These are phyloP conservation scores for Nannizzia gypsea DNA, from an alignment of 2,329 filamentous ascomycete species.

Conservation along the genomic window DNA sequence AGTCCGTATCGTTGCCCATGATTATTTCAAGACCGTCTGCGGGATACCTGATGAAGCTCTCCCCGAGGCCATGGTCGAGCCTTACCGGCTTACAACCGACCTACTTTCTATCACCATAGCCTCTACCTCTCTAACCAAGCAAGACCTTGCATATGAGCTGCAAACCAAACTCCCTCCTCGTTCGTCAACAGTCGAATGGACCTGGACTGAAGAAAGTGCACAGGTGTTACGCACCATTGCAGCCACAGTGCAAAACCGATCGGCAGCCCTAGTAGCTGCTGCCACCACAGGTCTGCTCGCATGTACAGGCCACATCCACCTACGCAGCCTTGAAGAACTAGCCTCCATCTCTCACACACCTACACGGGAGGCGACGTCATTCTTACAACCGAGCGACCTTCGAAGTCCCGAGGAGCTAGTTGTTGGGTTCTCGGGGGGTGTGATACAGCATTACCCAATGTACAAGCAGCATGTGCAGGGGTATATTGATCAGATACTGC, in stretches of 20 bases:
- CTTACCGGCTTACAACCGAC: conserved; percentile 53
- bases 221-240: conserved; percentile 50
- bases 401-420: conserved; percentile 46
- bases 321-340: conserved; percentile 19
- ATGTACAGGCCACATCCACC: conserved; percentile 51
- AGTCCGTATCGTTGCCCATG: conserved; percentile 53
- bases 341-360: not conserved
- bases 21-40: conserved; percentile 43
- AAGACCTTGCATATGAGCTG: conserved; percentile 33
- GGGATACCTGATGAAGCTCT: conserved; percentile 33
- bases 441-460: conserved; percentile 62
- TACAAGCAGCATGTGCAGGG: conserved; percentile 55
- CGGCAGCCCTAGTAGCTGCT: conserved; percentile 58
- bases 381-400: not conserved
- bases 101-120: conserved; percentile 57
- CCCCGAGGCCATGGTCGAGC: conserved; percentile 42
- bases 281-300: conserved; percentile 55
- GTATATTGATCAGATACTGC: conserved; percentile 50
- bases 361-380: not conserved
- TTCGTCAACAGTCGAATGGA: conserved; percentile 33
- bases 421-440: conserved; percentile 68
- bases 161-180: conserved; percentile 40
- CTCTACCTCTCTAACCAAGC: conserved; percentile 29
- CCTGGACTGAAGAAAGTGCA: conserved; percentile 52
- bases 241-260: conserved; percentile 55